Evolutionary conservation across 257 asterid species (phyloP).

Genomic region (Ilex aquifolium): DNA sequence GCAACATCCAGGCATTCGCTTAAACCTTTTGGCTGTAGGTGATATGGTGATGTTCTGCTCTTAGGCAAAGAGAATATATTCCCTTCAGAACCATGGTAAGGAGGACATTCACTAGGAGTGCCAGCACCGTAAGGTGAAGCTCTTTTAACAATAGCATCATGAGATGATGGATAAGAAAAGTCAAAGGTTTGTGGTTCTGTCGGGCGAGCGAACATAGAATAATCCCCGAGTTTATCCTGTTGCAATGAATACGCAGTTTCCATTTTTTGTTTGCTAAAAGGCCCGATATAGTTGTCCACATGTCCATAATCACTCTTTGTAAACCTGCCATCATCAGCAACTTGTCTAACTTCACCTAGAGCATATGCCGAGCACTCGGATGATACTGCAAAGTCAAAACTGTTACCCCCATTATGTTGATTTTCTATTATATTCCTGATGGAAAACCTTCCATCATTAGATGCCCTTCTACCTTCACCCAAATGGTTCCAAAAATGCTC

Average conservation of each 20-base stretch:
- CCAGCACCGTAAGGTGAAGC: constrained; percentile 34
- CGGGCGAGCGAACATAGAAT: constrained; percentile 6
- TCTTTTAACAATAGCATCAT: constrained; percentile 36
- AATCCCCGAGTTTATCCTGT: background rate
- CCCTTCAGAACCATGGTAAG: constrained; percentile 22
- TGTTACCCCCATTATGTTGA: constrained; percentile 16
- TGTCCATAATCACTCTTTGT: constrained; percentile 19
- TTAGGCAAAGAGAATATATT: constrained; percentile 18
- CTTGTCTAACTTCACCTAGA: constrained; percentile 18
- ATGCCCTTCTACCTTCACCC: constrained; percentile 15
- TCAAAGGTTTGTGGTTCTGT: constrained; percentile 16
- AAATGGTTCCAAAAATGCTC: constrained; percentile 13
- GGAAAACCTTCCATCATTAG: constrained; percentile 18
- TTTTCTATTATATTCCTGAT: constrained; percentile 6
- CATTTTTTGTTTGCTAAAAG: constrained; percentile 19
- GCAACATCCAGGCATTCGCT: constrained; percentile 21
- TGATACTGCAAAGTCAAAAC: constrained; percentile 18
- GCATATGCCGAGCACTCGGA: constrained; percentile 16
- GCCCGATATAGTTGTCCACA: constrained; percentile 15
- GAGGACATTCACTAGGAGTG: constrained; percentile 20
- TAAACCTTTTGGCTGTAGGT: constrained; percentile 15
- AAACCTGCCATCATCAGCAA: constrained; percentile 24
- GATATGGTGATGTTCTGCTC: constrained; percentile 19
- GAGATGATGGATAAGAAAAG: constrained; percentile 20
- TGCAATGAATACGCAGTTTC: constrained; percentile 16